Conservation (phyloP, 169 alveolate species). For the Plasmodium gonderi region DNA sequence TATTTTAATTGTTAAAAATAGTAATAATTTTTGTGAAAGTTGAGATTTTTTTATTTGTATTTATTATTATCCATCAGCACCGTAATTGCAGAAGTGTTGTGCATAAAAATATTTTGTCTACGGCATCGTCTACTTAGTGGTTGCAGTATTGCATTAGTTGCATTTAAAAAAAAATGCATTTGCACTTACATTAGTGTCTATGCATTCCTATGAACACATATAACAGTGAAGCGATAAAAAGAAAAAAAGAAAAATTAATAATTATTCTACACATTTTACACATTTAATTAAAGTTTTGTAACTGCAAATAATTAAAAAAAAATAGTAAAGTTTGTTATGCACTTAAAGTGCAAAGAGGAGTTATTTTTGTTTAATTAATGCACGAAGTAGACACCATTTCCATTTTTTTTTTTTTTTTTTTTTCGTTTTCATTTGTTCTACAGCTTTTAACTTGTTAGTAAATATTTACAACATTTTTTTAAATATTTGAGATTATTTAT, state of each 20-base stretch:
- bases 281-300: constrained; percentile 1
- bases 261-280: background rate
- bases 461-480: background rate
- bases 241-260: background rate
- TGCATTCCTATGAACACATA: background rate
- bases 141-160: background rate
- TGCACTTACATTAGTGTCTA: background rate
- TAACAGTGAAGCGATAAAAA: background rate
- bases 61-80: constrained; percentile 34
- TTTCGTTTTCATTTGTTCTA: background rate
- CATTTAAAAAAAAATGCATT: background rate
- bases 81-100: constrained; percentile 26
- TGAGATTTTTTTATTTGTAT: background rate
- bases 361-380: background rate
- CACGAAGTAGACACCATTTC: constrained; percentile 5
- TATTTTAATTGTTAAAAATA: background rate
- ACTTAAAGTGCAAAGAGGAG: constrained; percentile 28
- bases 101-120: background rate
- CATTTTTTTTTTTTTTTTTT: background rate
- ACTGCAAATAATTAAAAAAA: background rate
- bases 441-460: background rate
- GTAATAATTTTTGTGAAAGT: background rate
- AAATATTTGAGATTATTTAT: background rate
- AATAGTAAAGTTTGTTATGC: constrained; percentile 20
- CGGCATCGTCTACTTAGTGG: background rate